These are phyloP conservation scores for Epichloe gansuensis DNA, from an alignment of 2,329 filamentous ascomycete genomes.

Conservation along the genomic window DNA sequence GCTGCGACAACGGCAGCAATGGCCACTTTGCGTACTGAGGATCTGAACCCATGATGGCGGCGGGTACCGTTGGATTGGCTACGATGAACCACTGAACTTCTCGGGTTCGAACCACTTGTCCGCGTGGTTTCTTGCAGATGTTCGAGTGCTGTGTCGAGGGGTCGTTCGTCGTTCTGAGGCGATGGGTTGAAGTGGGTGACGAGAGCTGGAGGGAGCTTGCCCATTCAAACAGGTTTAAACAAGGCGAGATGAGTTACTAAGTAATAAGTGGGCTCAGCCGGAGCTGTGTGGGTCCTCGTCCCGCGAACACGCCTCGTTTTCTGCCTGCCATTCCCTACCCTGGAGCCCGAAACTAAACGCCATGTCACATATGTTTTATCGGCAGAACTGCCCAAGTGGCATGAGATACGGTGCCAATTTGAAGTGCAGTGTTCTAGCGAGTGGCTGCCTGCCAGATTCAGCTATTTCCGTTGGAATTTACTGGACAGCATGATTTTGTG, in stretches of 20 bases:
- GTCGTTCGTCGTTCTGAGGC: constrained; percentile 5
- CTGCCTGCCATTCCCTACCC: background rate
- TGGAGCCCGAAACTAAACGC: background rate
- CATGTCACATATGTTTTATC: too few species aligned
- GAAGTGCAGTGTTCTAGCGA: too few species aligned
- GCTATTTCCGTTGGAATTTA: too few species aligned
- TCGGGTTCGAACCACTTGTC: background rate
- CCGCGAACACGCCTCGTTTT: constrained; percentile 15
- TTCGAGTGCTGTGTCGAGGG: constrained; percentile 8
- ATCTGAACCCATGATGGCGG: constrained; percentile 57
- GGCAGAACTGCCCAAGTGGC: too few species aligned
- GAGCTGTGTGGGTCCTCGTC: too few species aligned
- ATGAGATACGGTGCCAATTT: too few species aligned
- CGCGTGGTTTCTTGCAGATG: background rate
- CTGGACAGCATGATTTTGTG: background rate
- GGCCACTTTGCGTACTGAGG: constrained; percentile 80
- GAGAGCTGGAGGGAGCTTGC: constrained; percentile 4
- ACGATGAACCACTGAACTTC: constrained; percentile 11
- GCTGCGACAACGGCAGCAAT: constrained; percentile 66
- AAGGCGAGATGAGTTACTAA: constrained; percentile 9
- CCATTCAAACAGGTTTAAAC: background rate
- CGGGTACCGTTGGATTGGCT: constrained; percentile 11
- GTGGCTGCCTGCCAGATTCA: too few species aligned
- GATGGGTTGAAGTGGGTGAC: constrained; percentile 1
- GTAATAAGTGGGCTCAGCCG: constrained; percentile 6